Conservation (phyloP, 1,284 basidiomycete genomes). For the Golubevia sp. region DNA sequence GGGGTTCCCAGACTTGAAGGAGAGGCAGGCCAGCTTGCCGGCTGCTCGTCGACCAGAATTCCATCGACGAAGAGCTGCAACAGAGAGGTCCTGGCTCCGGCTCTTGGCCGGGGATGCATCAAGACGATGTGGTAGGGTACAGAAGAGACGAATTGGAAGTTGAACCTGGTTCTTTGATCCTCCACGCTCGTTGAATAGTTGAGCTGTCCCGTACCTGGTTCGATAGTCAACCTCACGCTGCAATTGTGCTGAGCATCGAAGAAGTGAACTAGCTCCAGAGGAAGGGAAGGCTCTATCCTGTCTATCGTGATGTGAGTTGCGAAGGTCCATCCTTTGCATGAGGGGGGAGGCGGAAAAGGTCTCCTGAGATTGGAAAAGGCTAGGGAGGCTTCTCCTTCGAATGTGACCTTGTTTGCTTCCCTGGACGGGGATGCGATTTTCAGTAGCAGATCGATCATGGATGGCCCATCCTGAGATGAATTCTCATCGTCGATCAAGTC, state of each 20-base stretch:
- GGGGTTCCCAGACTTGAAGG: constrained; percentile 9
- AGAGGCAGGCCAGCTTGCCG: constrained; percentile 26
- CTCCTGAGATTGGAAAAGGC: constrained; percentile 31
- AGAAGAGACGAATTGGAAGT: constrained; percentile 13
- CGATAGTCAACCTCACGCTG: constrained; percentile 26
- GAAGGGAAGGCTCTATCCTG: constrained; percentile 24
- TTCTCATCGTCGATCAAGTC: constrained; percentile 7
- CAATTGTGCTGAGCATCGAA: constrained; percentile 29
- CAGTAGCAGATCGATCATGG: constrained; percentile 26
- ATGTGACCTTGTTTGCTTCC: constrained; percentile 26
- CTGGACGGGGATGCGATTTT: constrained; percentile 20
- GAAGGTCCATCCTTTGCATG: constrained; percentile 36
- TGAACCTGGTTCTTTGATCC: constrained; percentile 19
- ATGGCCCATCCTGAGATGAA: constrained; percentile 1
- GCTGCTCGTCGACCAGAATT: constrained; percentile 29
- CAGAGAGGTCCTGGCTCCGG: constrained; percentile 21
- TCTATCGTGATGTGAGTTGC: constrained; percentile 29
- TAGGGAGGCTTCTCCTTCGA: constrained; percentile 33
- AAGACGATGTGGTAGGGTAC: constrained; percentile 34
- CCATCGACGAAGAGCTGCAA: constrained; percentile 45
- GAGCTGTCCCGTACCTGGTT: constrained; percentile 27
- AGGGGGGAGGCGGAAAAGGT: constrained; percentile 31
- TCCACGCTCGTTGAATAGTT: constrained; percentile 17
- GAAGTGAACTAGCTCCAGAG: constrained; percentile 35
- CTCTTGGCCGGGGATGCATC: constrained; percentile 28